Percentiles rank a stretch among this genome's conserved stretches.
Evolutionary conservation across 306 rosid species (phyloP).

Genomic region (Rubus idaeus): DNA sequence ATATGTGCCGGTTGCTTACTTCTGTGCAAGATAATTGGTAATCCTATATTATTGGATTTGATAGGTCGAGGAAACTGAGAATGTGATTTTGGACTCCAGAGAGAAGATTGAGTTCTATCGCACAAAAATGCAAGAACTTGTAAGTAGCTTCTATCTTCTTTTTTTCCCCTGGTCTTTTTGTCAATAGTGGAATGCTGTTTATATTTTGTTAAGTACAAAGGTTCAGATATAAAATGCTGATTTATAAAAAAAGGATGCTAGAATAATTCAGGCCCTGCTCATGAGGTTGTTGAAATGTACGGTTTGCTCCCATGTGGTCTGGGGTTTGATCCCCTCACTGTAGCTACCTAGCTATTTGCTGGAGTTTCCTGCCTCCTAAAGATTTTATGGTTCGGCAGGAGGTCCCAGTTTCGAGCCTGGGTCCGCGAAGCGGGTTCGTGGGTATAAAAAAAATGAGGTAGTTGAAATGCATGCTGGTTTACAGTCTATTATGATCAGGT

Average conservation of each 20-base stretch:
- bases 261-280: slow-evolving; percentile 3
- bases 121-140: slow-evolving; percentile 93
- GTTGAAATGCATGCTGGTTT: slow-evolving; percentile 5
- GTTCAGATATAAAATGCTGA: not conserved
- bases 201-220: not conserved
- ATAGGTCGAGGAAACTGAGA: slow-evolving; percentile 63
- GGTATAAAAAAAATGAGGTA: not conserved
- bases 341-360: not conserved
- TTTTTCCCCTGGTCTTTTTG: slow-evolving; percentile 27
- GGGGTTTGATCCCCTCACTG: not conserved
- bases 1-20: not conserved
- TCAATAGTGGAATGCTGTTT: not conserved
- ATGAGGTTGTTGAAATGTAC: not conserved
- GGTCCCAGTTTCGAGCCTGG: not conserved
- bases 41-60: not conserved
- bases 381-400: not conserved
- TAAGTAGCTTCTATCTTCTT: slow-evolving; percentile 48
- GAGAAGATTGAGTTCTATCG: slow-evolving; percentile 85
- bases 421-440: not conserved
- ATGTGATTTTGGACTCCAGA: slow-evolving; percentile 70
- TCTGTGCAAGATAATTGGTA: not conserved
- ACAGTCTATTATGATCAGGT: not conserved
- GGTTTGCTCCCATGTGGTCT: not conserved
- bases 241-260: not conserved
- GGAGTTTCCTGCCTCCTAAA: not conserved